A percentile compares a stretch with the other conserved stretches of the same genome.
phyloP scores from a whole-genome alignment of 176 grass and related monocot species.

The Phragmites australis region DNA sequence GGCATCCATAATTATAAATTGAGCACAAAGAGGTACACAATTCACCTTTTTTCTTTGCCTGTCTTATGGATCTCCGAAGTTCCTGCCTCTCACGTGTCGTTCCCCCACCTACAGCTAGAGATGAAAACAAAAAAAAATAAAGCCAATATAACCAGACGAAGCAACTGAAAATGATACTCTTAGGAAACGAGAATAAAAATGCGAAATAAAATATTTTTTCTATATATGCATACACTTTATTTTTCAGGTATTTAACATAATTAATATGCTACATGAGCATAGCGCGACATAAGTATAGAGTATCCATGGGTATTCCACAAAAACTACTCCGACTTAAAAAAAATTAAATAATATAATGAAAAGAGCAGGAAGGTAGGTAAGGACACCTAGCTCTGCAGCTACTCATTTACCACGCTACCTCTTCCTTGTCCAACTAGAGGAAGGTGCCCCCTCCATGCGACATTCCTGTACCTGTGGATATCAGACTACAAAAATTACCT shows the following conservation, averaged over 20 bases:
- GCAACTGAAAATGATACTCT: neutral
- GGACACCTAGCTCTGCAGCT: neutral
- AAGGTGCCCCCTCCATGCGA: neutral
- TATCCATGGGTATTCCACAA: neutral
- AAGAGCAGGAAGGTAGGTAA: neutral
- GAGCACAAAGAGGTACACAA: no score
- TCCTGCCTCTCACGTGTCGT: no score
- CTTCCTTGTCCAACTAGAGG: neutral
- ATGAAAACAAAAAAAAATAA: no score
- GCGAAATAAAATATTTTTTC: neutral
- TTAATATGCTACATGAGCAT: no score
- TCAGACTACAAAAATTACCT: neutral
- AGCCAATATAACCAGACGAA: neutral
- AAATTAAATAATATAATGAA: neutral
- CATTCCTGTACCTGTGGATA: neutral
- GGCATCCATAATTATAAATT: no score
- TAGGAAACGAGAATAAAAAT: no score
- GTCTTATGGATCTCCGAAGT: no score
- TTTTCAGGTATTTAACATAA: no score
- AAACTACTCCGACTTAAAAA: neutral
- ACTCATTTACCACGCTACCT: neutral
- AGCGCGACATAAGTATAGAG: no score
- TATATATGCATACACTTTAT: no score
- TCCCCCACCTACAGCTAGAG: no score
- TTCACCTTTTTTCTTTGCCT: no score